phyloP scores from a whole-genome alignment of 2,329 filamentous ascomycete genomes.

The Septoria petroselini region DNA sequence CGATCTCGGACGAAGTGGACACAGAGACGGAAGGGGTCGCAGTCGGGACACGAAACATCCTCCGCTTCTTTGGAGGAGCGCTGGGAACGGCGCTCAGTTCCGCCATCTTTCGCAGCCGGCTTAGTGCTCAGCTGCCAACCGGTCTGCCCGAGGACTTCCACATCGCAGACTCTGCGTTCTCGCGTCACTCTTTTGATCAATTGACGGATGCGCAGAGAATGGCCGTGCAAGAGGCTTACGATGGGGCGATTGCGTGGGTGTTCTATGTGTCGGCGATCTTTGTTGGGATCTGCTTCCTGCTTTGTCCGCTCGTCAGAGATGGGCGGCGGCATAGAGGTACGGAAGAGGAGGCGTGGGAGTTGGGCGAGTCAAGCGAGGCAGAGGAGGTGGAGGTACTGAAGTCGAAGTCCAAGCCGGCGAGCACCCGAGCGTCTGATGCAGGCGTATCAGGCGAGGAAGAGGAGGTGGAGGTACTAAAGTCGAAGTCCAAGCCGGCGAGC shows the following conservation, averaged over 20 bases:
- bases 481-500: not conserved
- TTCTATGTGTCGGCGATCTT: conserved; percentile 18
- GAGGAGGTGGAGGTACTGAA: not conserved
- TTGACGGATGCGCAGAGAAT: conserved; percentile 5
- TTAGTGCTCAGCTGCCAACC: conserved; percentile 1
- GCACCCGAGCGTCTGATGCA: not conserved
- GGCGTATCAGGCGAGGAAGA: not conserved
- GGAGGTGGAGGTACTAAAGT: not conserved
- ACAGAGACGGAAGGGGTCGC: conserved; percentile 22
- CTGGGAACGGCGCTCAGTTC: conserved; percentile 26
- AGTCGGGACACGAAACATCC: conserved; percentile 26
- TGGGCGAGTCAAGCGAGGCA: not conserved
- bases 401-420: not conserved
- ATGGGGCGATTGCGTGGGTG: conserved; percentile 16
- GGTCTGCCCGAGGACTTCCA: conserved; percentile 11
- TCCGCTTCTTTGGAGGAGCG: conserved; percentile 27
- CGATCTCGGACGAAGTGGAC: conserved; percentile 24
- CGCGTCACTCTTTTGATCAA: conserved; percentile 6
- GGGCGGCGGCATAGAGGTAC: not conserved
- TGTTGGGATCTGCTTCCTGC: conserved; percentile 18
- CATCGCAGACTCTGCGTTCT: conserved; percentile 16
- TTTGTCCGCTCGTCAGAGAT: conserved; percentile 19
- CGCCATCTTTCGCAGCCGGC: conserved; percentile 12
- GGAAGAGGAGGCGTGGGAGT: not conserved
- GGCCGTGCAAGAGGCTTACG: conserved; percentile 16